A percentile compares a stretch with the other conserved stretches of the same genome.
These are phyloP conservation scores for Spatholobus suberectus DNA, from an alignment of 306 rosid genomes.

Conservation along the genomic window DNA sequence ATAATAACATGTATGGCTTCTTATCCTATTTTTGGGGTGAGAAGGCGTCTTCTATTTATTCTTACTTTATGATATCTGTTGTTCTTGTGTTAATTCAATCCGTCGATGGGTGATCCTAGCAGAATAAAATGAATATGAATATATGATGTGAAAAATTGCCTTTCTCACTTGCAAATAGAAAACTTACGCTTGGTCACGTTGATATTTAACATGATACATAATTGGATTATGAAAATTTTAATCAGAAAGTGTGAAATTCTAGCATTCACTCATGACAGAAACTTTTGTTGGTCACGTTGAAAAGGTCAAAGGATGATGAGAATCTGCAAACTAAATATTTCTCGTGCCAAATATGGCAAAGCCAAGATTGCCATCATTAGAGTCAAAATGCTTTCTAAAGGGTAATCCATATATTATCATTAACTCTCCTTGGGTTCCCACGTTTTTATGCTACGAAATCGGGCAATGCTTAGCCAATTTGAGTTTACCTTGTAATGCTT, in stretches of 20 bases:
- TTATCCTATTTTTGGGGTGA: background rate
- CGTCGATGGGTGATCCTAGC: too few relatives aligned
- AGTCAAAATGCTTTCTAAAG: constrained; percentile 32
- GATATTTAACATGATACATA: background rate
- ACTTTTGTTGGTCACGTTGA: constrained; percentile 41
- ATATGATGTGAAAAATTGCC: too few relatives aligned
- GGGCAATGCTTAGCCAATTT: constrained; percentile 48
- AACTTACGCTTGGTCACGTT: background rate
- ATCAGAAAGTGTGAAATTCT: background rate
- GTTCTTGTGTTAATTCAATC: too few relatives aligned
- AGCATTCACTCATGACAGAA: constrained; percentile 17
- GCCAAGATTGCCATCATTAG: constrained; percentile 15
- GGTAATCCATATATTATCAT: constrained; percentile 14
- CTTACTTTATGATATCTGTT: background rate
- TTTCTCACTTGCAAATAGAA: too few relatives aligned
- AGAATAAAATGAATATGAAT: too few relatives aligned
- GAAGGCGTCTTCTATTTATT: too few relatives aligned
- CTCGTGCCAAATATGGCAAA: constrained; percentile 32
- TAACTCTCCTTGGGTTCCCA: constrained; percentile 41
- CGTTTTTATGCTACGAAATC: constrained; percentile 51
- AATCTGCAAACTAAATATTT: constrained; percentile 9
- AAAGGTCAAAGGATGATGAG: constrained; percentile 43
- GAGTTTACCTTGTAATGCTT: constrained; percentile 37
- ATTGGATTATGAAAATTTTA: background rate
- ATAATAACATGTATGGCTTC: background rate